A percentile compares a stretch with the other conserved stretches of the same genome.
phyloP scores from a whole-genome alignment of 1,284 basidiomycete species.

The Farysia itapuensis region DNA sequence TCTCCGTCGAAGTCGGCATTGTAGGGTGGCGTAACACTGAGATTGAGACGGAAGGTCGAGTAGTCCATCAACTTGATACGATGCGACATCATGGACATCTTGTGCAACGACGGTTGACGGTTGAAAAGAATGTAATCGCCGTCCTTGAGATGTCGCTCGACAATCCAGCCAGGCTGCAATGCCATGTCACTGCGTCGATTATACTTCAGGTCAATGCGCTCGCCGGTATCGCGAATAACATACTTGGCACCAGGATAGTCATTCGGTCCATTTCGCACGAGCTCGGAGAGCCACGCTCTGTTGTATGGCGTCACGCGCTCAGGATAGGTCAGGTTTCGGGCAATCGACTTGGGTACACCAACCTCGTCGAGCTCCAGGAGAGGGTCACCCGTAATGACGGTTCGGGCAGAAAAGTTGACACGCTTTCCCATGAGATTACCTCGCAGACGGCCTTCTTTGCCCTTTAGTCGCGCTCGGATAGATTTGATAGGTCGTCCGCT shows the following conservation, averaged over 20 bases:
- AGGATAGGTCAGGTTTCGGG: slow-evolving; percentile 96
- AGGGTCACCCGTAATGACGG: slow-evolving; percentile 98
- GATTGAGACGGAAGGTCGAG: slow-evolving; percentile 96
- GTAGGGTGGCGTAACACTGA: slow-evolving; percentile 71
- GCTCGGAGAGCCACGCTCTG: slow-evolving; percentile 87
- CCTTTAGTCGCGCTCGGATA: slow-evolving; percentile 95
- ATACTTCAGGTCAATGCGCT: slow-evolving; percentile 95
- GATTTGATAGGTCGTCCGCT: slow-evolving; percentile 97
- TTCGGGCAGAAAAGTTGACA: slow-evolving; percentile 98
- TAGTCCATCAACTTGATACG: slow-evolving; percentile 97
- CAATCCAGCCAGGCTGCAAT: slow-evolving; percentile 97
- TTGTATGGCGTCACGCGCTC: slow-evolving; percentile 99
- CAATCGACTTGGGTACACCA: slow-evolving; percentile 94
- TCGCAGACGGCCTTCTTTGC: slow-evolving; percentile 95
- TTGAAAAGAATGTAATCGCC: slow-evolving; percentile 93
- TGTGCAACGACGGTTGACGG: slow-evolving; percentile 96
- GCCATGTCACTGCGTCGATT: slow-evolving; percentile 84
- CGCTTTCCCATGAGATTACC: slow-evolving; percentile 99
- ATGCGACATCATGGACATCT: slow-evolving; percentile 99
- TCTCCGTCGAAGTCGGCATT: slow-evolving; percentile 84
- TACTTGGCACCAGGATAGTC: slow-evolving; percentile 96
- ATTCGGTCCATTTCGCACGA: slow-evolving; percentile 94
- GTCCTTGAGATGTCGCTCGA: slow-evolving; percentile 94
- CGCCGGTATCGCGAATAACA: slow-evolving; percentile 95
- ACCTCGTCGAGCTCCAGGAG: slow-evolving; percentile 96